phyloP scores from a whole-genome alignment of 306 rosid genomes.

The Rosa multiflora region DNA sequence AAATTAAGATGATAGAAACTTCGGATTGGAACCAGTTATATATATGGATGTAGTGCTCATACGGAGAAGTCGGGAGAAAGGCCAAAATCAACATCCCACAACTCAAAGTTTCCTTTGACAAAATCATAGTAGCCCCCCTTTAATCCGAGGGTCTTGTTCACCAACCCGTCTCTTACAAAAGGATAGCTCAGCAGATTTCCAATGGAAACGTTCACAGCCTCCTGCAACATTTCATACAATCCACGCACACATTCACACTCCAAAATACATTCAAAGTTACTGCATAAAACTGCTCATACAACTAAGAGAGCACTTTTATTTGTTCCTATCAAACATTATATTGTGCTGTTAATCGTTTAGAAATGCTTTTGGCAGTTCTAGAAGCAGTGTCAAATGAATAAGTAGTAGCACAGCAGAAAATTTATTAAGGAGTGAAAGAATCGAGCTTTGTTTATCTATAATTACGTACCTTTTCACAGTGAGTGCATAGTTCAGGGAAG shows the following conservation, averaged over 20 bases:
- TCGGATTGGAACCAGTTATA: neutral
- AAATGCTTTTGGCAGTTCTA: neutral
- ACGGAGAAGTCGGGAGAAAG: constrained; percentile 73
- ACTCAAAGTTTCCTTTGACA: constrained; percentile 79
- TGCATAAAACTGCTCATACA: neutral
- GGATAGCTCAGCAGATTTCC: constrained; percentile 92
- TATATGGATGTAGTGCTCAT: constrained; percentile 63
- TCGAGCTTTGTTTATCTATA: neutral
- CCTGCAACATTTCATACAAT: constrained; percentile 48
- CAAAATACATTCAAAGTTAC: neutral
- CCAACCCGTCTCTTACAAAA: constrained; percentile 87
- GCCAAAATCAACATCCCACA: constrained; percentile 85
- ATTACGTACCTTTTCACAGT: constrained; percentile 70
- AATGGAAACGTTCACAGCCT: constrained; percentile 78
- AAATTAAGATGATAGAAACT: neutral
- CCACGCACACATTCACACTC: neutral
- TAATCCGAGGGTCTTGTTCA: constrained; percentile 71
- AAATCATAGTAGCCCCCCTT: constrained; percentile 94
- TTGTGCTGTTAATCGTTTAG: neutral
- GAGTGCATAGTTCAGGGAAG: constrained; percentile 53
- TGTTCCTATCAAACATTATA: neutral
- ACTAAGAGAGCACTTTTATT: neutral
- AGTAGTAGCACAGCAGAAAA: neutral
- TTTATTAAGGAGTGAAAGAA: neutral
- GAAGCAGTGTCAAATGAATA: neutral